phyloP scores from a whole-genome alignment of 345 rosid genomes.

The Populus simonii region DNA sequence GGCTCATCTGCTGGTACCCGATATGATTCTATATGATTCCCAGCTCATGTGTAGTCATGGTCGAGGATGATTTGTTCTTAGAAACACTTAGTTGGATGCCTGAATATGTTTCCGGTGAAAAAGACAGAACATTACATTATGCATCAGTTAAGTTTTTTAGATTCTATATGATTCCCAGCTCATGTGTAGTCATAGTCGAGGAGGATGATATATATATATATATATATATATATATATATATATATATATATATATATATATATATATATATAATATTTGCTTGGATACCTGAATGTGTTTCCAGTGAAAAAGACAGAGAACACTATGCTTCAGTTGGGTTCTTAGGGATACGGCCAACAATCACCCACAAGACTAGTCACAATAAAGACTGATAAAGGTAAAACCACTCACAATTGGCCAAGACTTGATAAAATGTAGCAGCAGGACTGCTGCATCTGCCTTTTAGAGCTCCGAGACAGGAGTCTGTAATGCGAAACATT shows the following conservation, averaged over 20 bases:
- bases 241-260: too few species aligned
- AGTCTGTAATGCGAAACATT: background rate
- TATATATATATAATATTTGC: background rate
- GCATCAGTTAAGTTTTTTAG: background rate
- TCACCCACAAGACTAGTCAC: background rate
- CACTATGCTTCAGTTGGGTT: background rate
- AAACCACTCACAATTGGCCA: background rate
- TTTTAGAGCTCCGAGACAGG: background rate
- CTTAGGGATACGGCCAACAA: background rate
- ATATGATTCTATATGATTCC: slow-evolving; percentile 5
- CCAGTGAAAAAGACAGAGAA: background rate
- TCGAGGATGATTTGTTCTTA: background rate
- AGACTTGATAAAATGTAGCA: background rate
- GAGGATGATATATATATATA: background rate
- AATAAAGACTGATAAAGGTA: background rate
- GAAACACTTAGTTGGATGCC: background rate
- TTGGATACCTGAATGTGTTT: background rate
- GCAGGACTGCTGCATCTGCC: background rate
- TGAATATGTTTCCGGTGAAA: background rate
- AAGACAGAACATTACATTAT: background rate
- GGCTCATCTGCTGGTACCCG: slow-evolving; percentile 2
- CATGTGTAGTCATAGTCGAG: background rate
- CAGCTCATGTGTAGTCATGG: background rate
- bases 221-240: too few species aligned
- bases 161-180: slow-evolving; percentile 8